A percentile compares a stretch with the other conserved stretches of the same genome.
Conservation (phyloP, 23 red algal genomes). For the Gracilaria caudata region DNA sequence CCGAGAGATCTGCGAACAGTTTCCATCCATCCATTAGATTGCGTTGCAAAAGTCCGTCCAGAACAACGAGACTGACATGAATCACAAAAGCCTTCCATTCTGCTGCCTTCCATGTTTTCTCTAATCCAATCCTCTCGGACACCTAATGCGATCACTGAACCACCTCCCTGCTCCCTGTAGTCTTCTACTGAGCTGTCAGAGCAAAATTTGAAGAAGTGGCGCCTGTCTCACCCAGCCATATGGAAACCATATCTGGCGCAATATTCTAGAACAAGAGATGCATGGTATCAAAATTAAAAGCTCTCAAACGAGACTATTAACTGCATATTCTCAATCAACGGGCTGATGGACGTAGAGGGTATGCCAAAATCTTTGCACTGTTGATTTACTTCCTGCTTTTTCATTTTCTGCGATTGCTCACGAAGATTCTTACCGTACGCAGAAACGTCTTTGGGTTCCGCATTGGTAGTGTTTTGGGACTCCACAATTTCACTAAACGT, state of each 20-base stretch:
- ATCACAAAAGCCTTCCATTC: slow-evolving; percentile 20
- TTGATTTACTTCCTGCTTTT: neutral
- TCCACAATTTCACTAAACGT: neutral
- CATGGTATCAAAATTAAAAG: slow-evolving; percentile 21
- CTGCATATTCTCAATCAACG: neutral
- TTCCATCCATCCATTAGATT: neutral
- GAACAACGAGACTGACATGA: neutral
- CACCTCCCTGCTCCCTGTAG: neutral
- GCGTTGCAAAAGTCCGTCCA: neutral
- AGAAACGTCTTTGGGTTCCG: neutral
- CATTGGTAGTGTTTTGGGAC: neutral
- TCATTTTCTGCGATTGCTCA: neutral
- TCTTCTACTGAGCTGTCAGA: neutral
- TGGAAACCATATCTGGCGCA: slow-evolving; percentile 9
- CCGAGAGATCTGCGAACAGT: neutral
- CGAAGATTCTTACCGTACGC: neutral
- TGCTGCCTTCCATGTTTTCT: neutral
- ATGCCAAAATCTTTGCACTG: neutral
- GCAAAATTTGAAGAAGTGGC: neutral
- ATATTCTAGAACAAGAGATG: slow-evolving; percentile 32
- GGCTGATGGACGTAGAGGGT: neutral
- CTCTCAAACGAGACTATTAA: neutral
- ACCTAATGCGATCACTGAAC: neutral
- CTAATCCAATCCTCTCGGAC: neutral
- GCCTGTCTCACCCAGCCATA: slow-evolving; percentile 16